A percentile compares a stretch with the other conserved stretches of the same genome.
Evolutionary conservation across 345 rosid species (phyloP).

Genomic region (Lepidium sativum): DNA sequence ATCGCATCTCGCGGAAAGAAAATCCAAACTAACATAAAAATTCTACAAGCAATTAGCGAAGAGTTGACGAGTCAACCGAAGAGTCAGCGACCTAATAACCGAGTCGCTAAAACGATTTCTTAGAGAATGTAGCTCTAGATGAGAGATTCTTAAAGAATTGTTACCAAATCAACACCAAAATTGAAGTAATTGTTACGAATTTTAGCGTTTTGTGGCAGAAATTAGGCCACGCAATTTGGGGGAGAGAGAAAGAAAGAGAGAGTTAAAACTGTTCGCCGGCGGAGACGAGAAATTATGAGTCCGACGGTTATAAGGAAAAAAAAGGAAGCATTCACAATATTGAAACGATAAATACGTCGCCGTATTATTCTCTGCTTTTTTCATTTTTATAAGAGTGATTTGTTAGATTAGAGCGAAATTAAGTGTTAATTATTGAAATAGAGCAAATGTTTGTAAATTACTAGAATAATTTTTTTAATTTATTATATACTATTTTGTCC

Average conservation of each 20-base stretch:
- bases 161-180: not conserved
- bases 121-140: constrained; percentile 3
- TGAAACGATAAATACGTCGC: not conserved
- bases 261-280: constrained; percentile 9
- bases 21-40: not conserved
- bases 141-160: not conserved
- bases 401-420: too few species aligned
- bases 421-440: too few species aligned
- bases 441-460: too few species aligned
- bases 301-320: constrained; percentile 4
- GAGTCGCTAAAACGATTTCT: constrained; percentile 2
- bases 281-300: constrained; percentile 9
- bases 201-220: constrained; percentile 23
- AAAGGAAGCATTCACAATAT: not conserved
- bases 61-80: constrained; percentile 14
- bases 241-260: not conserved
- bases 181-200: not conserved
- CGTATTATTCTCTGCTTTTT: not conserved
- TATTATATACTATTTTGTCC: too few species aligned
- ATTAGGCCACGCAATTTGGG: constrained; percentile 4
- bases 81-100: not conserved
- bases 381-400: too few species aligned
- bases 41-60: not conserved
- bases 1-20: constrained; percentile 24
- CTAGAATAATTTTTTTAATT: too few species aligned